These are phyloP conservation scores for Gardenia jasminoides DNA, from an alignment of 257 asterid genomes.

Conservation along the genomic window DNA sequence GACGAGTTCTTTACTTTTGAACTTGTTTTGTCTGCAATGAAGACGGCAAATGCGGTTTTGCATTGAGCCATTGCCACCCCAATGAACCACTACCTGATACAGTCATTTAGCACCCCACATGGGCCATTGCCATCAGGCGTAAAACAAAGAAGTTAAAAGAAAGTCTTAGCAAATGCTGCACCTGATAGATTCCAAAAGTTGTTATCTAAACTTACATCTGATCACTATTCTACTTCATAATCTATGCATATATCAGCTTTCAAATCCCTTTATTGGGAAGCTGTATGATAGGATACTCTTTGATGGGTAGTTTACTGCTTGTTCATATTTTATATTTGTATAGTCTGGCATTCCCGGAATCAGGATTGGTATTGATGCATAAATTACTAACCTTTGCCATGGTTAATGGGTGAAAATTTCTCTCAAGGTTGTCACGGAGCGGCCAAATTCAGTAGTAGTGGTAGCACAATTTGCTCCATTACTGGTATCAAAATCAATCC, in stretches of 20 bases:
- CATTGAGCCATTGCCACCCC: no score
- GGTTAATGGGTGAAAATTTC: slow-evolving; percentile 17
- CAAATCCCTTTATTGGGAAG: background rate
- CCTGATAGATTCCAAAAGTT: background rate
- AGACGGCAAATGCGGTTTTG: no score
- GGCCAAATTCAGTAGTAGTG: background rate
- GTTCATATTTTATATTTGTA: no score
- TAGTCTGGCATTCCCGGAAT: background rate
- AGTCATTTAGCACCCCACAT: background rate
- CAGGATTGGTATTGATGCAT: background rate
- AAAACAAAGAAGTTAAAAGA: background rate
- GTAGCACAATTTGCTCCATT: background rate
- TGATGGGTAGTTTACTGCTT: background rate
- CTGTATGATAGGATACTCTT: background rate
- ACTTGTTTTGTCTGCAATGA: no score
- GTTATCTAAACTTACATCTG: background rate
- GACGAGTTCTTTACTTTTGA: background rate
- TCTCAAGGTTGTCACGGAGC: slow-evolving; percentile 14
- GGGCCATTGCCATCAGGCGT: background rate
- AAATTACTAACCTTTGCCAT: background rate
- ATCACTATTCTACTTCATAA: background rate
- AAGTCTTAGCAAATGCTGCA: background rate
- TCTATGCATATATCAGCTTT: background rate
- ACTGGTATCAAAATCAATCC: background rate
- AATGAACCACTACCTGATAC: background rate